phyloP scores from a whole-genome alignment of 257 asterid genomes.

The Haberlea rhodopensis region DNA sequence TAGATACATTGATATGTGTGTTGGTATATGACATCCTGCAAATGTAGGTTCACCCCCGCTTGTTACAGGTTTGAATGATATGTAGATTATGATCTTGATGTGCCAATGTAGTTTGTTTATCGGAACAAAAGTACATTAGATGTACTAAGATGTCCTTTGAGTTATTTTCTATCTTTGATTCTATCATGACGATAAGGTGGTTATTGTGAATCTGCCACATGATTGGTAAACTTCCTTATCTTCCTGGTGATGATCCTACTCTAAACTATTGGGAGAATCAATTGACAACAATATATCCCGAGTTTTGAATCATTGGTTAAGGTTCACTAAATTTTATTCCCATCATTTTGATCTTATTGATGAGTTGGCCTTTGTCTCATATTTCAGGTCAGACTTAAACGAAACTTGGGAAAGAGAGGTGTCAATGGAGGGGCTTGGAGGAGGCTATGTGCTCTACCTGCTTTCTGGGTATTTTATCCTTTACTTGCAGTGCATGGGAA shows the following conservation, averaged over 20 bases:
- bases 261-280: constrained; percentile 99
- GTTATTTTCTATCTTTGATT: constrained; percentile 41
- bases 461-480: constrained; percentile 70
- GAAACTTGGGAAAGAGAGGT: constrained; percentile 98
- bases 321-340: constrained; percentile 7
- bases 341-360: constrained; percentile 18
- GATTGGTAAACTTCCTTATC: constrained; percentile 91
- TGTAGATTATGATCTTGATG: constrained; percentile 97
- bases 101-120: constrained; percentile 97
- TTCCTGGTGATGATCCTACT: constrained; percentile 89
- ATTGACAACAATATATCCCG: constrained; percentile 93
- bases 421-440: constrained; percentile 99
- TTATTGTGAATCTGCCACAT: constrained; percentile 40
- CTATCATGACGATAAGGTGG: constrained; percentile 12
- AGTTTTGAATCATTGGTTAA: constrained; percentile 46
- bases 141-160: constrained; percentile 94
- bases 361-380: constrained; percentile 13
- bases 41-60: no score
- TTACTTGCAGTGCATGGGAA: background rate
- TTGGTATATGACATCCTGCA: no score
- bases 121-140: constrained; percentile 73
- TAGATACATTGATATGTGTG: no score
- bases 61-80: constrained; percentile 83
- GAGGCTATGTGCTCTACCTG: constrained; percentile 94
- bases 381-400: constrained; percentile 88